Evolutionary conservation across 2,329 filamentous ascomycete genomes (phyloP), one percentile per base, ranked within the genome.

Genomic region (Talaromyces marneffei): DNA sequence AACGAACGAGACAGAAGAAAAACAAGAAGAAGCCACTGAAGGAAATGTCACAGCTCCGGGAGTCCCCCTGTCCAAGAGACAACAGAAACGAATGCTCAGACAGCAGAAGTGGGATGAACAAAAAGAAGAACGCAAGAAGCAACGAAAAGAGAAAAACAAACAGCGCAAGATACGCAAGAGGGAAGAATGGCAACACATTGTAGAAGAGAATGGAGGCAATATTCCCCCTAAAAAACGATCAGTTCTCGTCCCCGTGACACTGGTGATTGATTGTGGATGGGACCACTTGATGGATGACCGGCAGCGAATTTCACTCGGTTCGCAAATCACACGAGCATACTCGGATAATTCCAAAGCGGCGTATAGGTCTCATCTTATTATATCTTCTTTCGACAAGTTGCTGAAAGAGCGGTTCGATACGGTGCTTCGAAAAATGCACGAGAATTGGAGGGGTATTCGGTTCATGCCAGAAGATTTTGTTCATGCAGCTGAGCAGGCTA

Each of bases 251-350:
- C 92, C 92, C 1, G 78, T 97, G 23, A 85, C 90, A 0, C 79
- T 99, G 66, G 81, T 99, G 62, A 79, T 99, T 65, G 94, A 99
- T 78, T 97, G 93, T 76, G 87, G 90, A 66, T 99, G 95, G 72
- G 92, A 99, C 73, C 81, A 89, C 44, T 84, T 92, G 70, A 99
- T 99, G 94, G 82, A 82, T 56, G 89, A 93, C 39, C 88, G 89
- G 67, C 94, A 99, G 76, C 80, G 90, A 31, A 87, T 92, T 60
- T 96, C 91, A 4, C 82, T 99, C 12, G 85, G 85, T 1, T 85
- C 87, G 61, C 94, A 99, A 75, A 82, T 99, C 64, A 96, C 91
- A 8, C 82, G 94, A 61, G 89, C 85, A 62, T 99, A 99, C 76
- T 91, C 92, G 20, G 91, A 96, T 70, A 97, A 97, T 75, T 85